A percentile compares a stretch with the other conserved stretches of the same genome.
These are phyloP conservation scores for Saccharomycopsis schoenii DNA, from an alignment of 805 yeast genomes.

Conservation along the genomic window DNA sequence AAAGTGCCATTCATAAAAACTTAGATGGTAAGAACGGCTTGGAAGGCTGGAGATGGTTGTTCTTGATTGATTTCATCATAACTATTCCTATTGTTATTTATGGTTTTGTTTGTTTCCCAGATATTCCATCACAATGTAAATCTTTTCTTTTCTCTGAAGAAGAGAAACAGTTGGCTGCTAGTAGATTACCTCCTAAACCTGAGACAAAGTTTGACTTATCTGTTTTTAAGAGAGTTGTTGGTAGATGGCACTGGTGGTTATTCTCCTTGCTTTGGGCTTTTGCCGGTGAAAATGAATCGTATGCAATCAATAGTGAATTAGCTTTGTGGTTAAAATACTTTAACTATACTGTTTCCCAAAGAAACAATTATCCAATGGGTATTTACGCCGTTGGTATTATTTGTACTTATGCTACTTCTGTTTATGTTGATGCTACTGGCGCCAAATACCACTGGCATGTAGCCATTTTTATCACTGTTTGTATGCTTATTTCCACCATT, in stretches of 20 bases:
- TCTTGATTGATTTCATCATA: slow-evolving; percentile 49
- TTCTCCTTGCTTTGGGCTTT: slow-evolving; percentile 43
- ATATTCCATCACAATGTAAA: slow-evolving; percentile 13
- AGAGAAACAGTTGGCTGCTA: slow-evolving; percentile 33
- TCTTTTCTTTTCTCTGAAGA: slow-evolving; percentile 29
- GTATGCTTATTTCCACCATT: slow-evolving; percentile 38
- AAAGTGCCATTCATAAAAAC: slow-evolving; percentile 39
- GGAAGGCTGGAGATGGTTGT: slow-evolving; percentile 62
- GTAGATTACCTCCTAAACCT: slow-evolving; percentile 32
- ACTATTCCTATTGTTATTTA: slow-evolving; percentile 48
- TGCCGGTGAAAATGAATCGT: slow-evolving; percentile 41
- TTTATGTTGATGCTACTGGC: slow-evolving; percentile 34
- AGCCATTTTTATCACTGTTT: slow-evolving; percentile 34
- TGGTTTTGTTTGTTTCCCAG: slow-evolving; percentile 31
- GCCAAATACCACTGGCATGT: slow-evolving; percentile 41
- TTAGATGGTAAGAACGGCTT: slow-evolving; percentile 40
- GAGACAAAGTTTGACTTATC: slow-evolving; percentile 24
- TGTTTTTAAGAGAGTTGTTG: slow-evolving; percentile 35
- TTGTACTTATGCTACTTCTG: slow-evolving; percentile 34
- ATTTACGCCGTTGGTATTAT: slow-evolving; percentile 41
- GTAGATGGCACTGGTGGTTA: slow-evolving; percentile 49
- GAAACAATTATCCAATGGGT: slow-evolving; percentile 49
- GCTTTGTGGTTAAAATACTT: slow-evolving; percentile 36
- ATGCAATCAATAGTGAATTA: slow-evolving; percentile 36
- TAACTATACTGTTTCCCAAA: slow-evolving; percentile 33